Evolutionary conservation across 352 stramenopile species (phyloP).

Genomic region (Pythium guiyangense): DNA sequence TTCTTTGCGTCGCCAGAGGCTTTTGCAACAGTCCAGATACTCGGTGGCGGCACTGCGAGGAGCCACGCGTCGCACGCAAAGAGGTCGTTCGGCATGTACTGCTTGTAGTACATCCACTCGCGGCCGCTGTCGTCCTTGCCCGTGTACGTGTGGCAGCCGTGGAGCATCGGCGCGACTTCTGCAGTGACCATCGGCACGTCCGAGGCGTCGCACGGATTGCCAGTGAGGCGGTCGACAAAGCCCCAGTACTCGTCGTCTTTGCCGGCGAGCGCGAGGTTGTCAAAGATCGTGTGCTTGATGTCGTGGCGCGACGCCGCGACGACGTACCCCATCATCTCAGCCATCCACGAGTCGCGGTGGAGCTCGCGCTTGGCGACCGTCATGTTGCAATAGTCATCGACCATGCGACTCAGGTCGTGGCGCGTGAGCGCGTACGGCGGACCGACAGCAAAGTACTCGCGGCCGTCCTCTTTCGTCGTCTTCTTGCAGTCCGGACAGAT

Average conservation of each 20-base stretch:
- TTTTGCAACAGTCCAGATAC: conserved; percentile 62
- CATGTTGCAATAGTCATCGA: conserved; percentile 72
- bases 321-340: conserved; percentile 57
- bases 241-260: conserved; percentile 53
- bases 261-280: conserved; percentile 61
- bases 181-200: conserved; percentile 34
- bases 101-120: conserved; percentile 64
- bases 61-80: conserved; percentile 81
- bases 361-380: conserved; percentile 37
- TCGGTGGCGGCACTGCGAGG: conserved; percentile 44
- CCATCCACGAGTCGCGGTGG: conserved; percentile 34
- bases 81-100: conserved; percentile 60
- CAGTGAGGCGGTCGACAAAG: conserved; percentile 52
- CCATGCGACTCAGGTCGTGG: conserved; percentile 37
- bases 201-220: conserved; percentile 53
- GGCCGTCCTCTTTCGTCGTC: conserved; percentile 30
- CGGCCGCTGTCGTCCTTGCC: conserved; percentile 33
- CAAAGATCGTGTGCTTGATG: conserved; percentile 67
- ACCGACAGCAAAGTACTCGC: conserved; percentile 50
- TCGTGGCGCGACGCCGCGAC: conserved; percentile 55
- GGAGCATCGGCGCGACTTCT: conserved; percentile 41
- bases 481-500: conserved; percentile 53
- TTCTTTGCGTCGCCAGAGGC: conserved; percentile 29
- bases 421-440: conserved; percentile 57
- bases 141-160: conserved; percentile 40